Base-by-base conservation (phyloP, 495 filamentous ascomycete species). In the Aspergillus steynii region DNA sequence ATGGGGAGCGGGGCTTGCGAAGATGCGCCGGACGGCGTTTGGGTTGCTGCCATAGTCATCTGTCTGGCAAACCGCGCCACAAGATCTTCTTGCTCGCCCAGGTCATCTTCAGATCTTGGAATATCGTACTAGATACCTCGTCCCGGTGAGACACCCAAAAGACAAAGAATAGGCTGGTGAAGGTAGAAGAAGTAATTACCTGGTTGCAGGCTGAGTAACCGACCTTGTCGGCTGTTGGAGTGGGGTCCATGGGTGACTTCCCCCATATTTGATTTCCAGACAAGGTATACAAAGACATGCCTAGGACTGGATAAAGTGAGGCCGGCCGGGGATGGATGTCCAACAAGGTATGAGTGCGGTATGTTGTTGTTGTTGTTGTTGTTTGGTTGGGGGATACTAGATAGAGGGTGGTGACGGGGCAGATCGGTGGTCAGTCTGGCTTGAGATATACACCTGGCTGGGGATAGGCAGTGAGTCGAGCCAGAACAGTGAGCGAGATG, bases 11-110 rank as follows among this genome's bases (percentile, higher is more conserved):
- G 42, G 55, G 28, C 42, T 37, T 57, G 50, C 4, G 29, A 42
- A 27, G 50, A 37, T 26, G 27, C 5, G 20, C 49, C 58, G n/a
- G 50, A 29, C 20, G n/a, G 50, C 46, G 31, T 58, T 10, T 60
- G 55, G 9, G 55, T 49, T 5, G 59, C 50, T 5, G 59, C 63
- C 66, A 80, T 70, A 42, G 58, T 84, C 65, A 92, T 76, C 62
- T 89, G 85, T 42, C 82, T 84, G 49, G 84, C 77, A 66, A 93
- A 89, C 55, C 92, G 79, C n/a, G 79, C 72, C 12, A 83, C 77
- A 25, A 93, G 85, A 45, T 91, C 89, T 46, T 92, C 86, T 63
- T 87, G 81, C 50, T 77, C 65, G 48, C 85, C 78, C 68, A 80
- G 75, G 58, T 75, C 77, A 67, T 73, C 65, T 66, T 77, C 76